Conservation (phyloP, 345 rosid genomes). For the Eucalyptus pauciflora region DNA sequence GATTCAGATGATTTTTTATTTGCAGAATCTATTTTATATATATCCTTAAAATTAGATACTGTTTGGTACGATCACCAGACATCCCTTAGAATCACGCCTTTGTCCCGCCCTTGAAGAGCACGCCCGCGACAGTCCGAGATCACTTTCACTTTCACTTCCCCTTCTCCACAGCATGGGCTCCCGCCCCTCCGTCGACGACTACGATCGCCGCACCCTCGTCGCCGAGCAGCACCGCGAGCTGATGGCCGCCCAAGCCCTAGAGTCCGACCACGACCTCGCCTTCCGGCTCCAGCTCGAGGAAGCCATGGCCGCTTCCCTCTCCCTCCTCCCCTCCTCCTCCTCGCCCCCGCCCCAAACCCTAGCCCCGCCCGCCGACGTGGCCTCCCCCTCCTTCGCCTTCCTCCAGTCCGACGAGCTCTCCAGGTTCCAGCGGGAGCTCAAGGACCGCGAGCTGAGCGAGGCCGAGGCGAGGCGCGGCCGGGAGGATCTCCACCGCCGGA, state of each 20-base stretch:
- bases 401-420: slow-evolving; percentile 15
- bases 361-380: not conserved
- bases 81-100: not conserved
- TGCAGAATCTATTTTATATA: too few species aligned
- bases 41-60: too few species aligned
- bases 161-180: not conserved
- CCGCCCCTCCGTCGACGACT: not conserved
- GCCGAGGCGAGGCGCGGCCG: slow-evolving; percentile 8
- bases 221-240: not conserved
- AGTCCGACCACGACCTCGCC: slow-evolving; percentile 39
- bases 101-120: not conserved
- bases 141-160: not conserved
- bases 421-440: slow-evolving; percentile 9
- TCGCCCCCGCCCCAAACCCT: not conserved
- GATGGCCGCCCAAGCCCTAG: not conserved
- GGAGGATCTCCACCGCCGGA: slow-evolving; percentile 41
- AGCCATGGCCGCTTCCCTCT: slow-evolving; percentile 37
- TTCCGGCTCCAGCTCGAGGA: slow-evolving; percentile 47
- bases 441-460: slow-evolving; percentile 7
- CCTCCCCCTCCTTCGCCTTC: not conserved
- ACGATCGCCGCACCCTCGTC: not conserved
- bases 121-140: not conserved
- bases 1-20: too few species aligned
- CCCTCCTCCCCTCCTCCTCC: slow-evolving; percentile 2
- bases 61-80: too few species aligned